phyloP scores from a whole-genome alignment of 129 eudicot genomes.

The Silybum marianum region DNA sequence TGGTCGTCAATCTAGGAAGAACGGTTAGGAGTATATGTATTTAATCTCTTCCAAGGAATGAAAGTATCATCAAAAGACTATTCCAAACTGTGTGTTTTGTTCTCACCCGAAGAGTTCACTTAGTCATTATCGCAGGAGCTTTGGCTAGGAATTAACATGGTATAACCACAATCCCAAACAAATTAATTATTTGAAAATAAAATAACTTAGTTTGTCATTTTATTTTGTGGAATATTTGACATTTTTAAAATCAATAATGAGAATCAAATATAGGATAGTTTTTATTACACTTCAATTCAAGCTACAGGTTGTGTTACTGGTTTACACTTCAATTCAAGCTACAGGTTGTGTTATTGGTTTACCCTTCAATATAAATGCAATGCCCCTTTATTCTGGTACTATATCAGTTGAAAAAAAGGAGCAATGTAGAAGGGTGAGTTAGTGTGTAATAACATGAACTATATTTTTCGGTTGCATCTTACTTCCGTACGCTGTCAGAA shows the following conservation, averaged over 20 bases:
- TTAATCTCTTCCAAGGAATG: background rate
- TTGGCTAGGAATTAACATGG: background rate
- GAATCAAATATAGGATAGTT: background rate
- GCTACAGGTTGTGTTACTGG: background rate
- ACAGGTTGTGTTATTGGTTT: background rate
- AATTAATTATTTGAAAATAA: background rate
- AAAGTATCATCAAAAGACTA: background rate
- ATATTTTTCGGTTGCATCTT: slow-evolving; percentile 41
- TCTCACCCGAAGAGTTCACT: background rate
- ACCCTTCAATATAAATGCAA: slow-evolving; percentile 11
- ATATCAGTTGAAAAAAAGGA: background rate
- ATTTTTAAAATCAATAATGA: background rate
- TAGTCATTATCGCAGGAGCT: background rate
- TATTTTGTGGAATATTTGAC: background rate
- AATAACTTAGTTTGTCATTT: background rate
- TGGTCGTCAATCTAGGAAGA: background rate
- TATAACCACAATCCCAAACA: background rate
- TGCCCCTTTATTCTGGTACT: slow-evolving; percentile 3
- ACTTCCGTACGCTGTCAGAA: slow-evolving; percentile 95
- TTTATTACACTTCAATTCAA: background rate
- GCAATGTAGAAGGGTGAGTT: background rate
- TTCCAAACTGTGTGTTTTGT: background rate
- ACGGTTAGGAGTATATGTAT: background rate
- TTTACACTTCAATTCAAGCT: background rate
- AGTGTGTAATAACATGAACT: background rate